Evolutionary conservation across 1,284 basidiomycete species (phyloP), one percentile per base, ranked within the genome.

Genomic region (Cerioporus squamosus): DNA sequence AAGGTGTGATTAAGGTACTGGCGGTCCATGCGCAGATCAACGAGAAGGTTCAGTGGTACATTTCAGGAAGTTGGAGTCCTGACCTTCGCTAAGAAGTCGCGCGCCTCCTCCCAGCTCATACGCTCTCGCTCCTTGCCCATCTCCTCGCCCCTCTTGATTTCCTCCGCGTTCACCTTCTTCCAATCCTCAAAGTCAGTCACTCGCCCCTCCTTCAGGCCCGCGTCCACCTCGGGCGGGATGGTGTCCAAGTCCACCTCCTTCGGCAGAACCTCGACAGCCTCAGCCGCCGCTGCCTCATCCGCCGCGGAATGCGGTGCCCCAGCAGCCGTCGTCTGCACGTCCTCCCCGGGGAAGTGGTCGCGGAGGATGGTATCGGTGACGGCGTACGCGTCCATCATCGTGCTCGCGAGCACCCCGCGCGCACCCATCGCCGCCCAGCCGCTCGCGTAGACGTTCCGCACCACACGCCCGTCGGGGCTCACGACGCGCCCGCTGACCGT

Each of bases 341-440:
- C 57, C 15, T 66, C 55, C 2, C 48, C 55, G 9, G 63, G 76
- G 65, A 63, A 73, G 29, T 71, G 77, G 64, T 94, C 94, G 2
- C 74, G 68, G 1, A 93, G 64, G 46, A 97, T 84, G 1, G 81
- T 79, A 49, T 93, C 88, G 0, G 91, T 90, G 2, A 92, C 87
- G 2, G 80, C 79, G 70, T 95, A 95, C 17, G 97, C 94, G 72
- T 98, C 86, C 74, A 94, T 87, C 95, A 99, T 96, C 23, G 97
- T 98, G 17, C 89, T 83, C 0, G 94, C 96, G 46, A 99, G 84
- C 14, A 99, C 95, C 5, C 97, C 97, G 45, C 87, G 88, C 0
- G 97, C 95, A 22, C 97, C 97, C 12, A 86, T 87, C 0, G 95
- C 91, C 0, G 94, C 90, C 97, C 97, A 99, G 2, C 97, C 97